These are phyloP conservation scores for Flaveria linearis DNA, from an alignment of 129 eudicot species.

Conservation along the genomic window DNA sequence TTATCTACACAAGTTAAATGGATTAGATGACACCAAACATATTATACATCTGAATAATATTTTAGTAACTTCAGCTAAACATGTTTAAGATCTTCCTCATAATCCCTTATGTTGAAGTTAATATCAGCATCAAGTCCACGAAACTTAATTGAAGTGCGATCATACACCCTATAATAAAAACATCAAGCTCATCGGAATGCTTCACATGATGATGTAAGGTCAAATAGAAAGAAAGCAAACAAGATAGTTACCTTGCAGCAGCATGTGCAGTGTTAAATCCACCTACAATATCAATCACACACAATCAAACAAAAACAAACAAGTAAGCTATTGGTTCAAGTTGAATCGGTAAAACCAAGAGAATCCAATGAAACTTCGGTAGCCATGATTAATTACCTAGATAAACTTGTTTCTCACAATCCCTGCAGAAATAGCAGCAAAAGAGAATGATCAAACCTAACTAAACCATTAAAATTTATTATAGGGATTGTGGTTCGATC, in stretches of 20 bases:
- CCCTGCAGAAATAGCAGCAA: no score
- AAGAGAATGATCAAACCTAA: not conserved
- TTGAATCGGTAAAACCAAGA: no score
- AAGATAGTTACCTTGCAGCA: conserved; percentile 41
- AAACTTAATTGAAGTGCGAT: no score
- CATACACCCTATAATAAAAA: no score
- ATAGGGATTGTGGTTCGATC: no score
- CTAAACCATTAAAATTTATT: no score
- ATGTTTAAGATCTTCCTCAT: conserved; percentile 70
- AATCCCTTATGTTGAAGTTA: conserved; percentile 64
- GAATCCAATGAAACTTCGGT: no score
- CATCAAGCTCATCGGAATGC: no score
- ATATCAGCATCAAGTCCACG: conserved; percentile 82
- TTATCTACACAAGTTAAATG: conserved; percentile 41
- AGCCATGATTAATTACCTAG: no score
- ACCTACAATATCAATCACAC: conserved; percentile 45
- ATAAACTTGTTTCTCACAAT: no score
- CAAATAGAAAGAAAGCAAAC: not conserved
- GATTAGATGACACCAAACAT: not conserved
- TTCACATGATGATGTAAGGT: conserved; percentile 21
- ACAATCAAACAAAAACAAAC: no score
- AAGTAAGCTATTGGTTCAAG: no score
- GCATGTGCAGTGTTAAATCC: conserved; percentile 55
- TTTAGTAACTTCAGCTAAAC: conserved; percentile 33
- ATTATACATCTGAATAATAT: not conserved